Conservation (phyloP, 2,329 filamentous ascomycete genomes). For the Ceratocystis papillata region DNA sequence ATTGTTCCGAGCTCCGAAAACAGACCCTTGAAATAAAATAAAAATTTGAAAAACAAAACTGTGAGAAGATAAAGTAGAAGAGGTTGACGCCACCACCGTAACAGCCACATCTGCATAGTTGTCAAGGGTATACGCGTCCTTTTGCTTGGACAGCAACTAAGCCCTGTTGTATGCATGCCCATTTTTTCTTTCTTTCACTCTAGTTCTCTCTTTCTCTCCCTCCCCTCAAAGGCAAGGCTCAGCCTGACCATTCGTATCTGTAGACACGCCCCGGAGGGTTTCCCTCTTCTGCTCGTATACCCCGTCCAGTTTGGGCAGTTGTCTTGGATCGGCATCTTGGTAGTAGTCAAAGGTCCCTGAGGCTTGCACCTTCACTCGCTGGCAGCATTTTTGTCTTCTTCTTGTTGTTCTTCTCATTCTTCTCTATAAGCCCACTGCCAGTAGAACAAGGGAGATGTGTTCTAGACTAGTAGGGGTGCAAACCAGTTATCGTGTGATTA, state of each 20-base stretch:
- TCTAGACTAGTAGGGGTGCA: neutral
- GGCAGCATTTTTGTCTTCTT: neutral
- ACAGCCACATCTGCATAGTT: neutral
- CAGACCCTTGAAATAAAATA: neutral
- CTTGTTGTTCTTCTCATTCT: neutral
- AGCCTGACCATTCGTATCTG: neutral
- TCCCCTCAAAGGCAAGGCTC: neutral
- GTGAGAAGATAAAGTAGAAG: neutral
- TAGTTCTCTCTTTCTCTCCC: neutral
- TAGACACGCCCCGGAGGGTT: neutral
- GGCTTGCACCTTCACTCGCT: neutral
- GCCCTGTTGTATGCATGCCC: slow-evolving; percentile 2
- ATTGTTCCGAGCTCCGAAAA: slow-evolving; percentile 2
- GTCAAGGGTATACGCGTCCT: slow-evolving; percentile 10
- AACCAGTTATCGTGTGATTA: neutral
- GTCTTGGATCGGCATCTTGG: neutral
- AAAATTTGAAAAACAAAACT: too few relatives aligned
- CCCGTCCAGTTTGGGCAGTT: neutral
- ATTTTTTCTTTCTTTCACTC: neutral
- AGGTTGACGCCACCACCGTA: neutral
- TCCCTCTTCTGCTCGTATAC: neutral
- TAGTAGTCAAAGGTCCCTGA: slow-evolving; percentile 2
- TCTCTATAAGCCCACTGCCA: neutral
- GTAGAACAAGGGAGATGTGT: neutral
- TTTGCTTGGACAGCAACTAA: neutral